Conservation (phyloP, 768 basidiomycete genomes). For the Suillus decipiens region DNA sequence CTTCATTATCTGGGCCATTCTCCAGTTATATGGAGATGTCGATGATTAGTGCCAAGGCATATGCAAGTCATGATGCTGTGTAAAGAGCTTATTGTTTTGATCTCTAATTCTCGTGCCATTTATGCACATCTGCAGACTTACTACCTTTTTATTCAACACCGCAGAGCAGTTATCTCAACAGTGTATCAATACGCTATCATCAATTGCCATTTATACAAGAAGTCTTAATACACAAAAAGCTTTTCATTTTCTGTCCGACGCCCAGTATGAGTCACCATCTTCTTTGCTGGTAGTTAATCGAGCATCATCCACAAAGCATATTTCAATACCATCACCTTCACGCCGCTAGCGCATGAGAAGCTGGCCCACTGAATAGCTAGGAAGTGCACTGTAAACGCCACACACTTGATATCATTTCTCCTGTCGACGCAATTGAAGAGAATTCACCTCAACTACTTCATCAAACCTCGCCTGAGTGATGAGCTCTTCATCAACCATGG, state of each 20-base stretch:
- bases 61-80: not conserved
- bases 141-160: not conserved
- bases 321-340: not conserved
- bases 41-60: not conserved
- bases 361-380: not conserved
- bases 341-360: not conserved
- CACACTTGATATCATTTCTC: conserved; percentile 11
- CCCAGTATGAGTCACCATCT: not conserved
- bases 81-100: not conserved
- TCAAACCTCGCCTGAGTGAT: conserved; percentile 18
- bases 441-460: conserved; percentile 11
- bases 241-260: not conserved
- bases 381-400: not conserved
- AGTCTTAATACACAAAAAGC: not conserved
- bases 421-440: conserved; percentile 14
- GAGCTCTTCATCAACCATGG: conserved; percentile 17
- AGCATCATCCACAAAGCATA: not conserved
- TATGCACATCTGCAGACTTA: not conserved
- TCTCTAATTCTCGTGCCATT: not conserved
- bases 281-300: not conserved
- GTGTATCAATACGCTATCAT: not conserved
- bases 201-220: not conserved
- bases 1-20: not conserved
- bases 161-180: not conserved
- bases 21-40: not conserved